Percentiles rank a stretch among this genome's conserved stretches.
Evolutionary conservation across 2,329 filamentous ascomycete genomes (phyloP).

Genomic region (Davidsoniella virescens): DNA sequence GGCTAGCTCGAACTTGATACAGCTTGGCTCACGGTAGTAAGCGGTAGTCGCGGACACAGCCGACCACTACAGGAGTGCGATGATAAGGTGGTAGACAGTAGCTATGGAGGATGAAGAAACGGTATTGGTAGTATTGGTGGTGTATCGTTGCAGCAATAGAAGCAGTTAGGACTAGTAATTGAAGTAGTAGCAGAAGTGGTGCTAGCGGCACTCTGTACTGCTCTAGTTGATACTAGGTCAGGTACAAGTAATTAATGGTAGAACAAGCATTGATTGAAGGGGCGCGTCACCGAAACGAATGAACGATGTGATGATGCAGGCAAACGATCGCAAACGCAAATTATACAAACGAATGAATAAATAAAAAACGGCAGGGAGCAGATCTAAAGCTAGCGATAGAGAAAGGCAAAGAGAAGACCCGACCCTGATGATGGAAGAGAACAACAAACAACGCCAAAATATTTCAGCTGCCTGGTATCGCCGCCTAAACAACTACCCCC

Average conservation of each 20-base stretch:
- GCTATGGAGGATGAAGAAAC: too few species aligned
- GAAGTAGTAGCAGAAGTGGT: background rate
- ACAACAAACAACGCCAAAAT: background rate
- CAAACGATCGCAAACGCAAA: background rate
- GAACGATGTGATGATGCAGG: background rate
- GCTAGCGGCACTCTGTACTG: background rate
- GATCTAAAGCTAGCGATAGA: background rate
- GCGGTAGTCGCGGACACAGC: too few species aligned
- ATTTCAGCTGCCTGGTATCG: too few species aligned
- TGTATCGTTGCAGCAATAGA: too few species aligned
- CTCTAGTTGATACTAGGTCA: background rate
- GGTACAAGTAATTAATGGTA: background rate
- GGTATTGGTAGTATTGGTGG: too few species aligned
- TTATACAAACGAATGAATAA: background rate
- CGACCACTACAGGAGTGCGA: too few species aligned
- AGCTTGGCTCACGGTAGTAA: too few species aligned
- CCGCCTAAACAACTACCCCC: too few species aligned
- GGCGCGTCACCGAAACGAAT: background rate
- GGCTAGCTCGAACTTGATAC: too few species aligned
- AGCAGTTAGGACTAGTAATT: too few species aligned
- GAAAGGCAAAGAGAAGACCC: background rate
- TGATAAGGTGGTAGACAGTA: too few species aligned
- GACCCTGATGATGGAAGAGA: background rate
- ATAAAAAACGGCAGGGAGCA: background rate
- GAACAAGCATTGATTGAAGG: background rate